Base-by-base conservation (phyloP, 768 basidiomycete species). In the Lactifluus subvellereus region DNA sequence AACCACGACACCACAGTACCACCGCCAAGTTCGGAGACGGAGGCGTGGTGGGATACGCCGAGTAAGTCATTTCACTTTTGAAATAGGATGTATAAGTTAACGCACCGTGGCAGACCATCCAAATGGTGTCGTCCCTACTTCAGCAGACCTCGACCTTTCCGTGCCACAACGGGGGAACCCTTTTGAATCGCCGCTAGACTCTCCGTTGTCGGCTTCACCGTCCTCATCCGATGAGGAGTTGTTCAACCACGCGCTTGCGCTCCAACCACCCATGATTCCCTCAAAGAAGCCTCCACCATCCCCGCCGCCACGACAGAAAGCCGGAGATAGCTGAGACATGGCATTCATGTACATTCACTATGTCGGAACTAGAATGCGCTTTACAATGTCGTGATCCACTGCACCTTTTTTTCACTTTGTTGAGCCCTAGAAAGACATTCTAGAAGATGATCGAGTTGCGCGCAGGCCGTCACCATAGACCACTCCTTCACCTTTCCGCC, bases 181-280 rank as follows among this genome's bases (percentile, higher is more conserved):
- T 1, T 93, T 92, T 68, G 87, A 89, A 67, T 87, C 86, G 27
- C 80, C 84, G 2, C 73, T 72, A 53, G 82, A 84, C 48, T 89
- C 88, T 0, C 80, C 87, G 6, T 67, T 85, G 38, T 88, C 89
- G 14, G 85, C 87, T 3, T 90, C 87, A 4, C 87, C 88, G 7
- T 88, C 91, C 8, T 88, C 89, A 8, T 90, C 89, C 2, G 91
- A 94, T 66, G 91, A 94, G 71, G 90, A 92, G 69, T 76, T 94
- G 20, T 94, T 68, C 65, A 68, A 91, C 74, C 81, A 89, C 69
- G 89, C 89, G 6, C 76, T 86, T 45, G 77, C 83, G n/a, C 71
- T 91, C 55, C 90, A 85, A 66, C 77, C 84, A 54, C 88, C 89
- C 8, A 82, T 91, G 68, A 78, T 73, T 14, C 79, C 82, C 2